These are phyloP conservation scores for Pyronema domesticum DNA, from an alignment of 495 filamentous ascomycete species.

Conservation along the genomic window DNA sequence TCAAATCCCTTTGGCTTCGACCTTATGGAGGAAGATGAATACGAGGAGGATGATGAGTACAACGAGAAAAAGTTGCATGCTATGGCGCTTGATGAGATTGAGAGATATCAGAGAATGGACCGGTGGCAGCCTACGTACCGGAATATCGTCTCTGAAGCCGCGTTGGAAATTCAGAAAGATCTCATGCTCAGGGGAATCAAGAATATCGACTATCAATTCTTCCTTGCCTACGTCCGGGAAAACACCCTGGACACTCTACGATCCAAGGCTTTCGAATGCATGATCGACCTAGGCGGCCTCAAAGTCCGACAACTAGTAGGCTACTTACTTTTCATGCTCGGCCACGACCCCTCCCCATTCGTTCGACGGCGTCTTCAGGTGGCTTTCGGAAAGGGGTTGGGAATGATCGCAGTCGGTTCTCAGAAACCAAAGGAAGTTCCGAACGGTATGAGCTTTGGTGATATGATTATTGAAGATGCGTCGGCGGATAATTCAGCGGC, in stretches of 20 bases:
- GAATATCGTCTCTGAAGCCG: constrained; percentile 71
- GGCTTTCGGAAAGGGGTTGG: constrained; percentile 53
- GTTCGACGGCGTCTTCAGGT: constrained; percentile 51
- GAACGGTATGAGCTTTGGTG: constrained; percentile 30
- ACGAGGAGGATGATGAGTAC: constrained; percentile 4
- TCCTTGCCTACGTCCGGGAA: constrained; percentile 56
- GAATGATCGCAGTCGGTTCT: constrained; percentile 62
- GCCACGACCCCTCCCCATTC: constrained; percentile 63
- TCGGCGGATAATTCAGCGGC: constrained; percentile 41
- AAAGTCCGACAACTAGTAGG: constrained; percentile 39
- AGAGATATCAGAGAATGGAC: constrained; percentile 78
- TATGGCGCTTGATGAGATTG: constrained; percentile 54
- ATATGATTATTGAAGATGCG: constrained; percentile 69
- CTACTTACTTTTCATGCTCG: constrained; percentile 54
- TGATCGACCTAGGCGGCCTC: constrained; percentile 61
- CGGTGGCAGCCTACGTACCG: constrained; percentile 85
- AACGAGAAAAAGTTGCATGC: constrained; percentile 2
- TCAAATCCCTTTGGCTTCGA: constrained; percentile 30
- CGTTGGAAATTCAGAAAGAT: constrained; percentile 32
- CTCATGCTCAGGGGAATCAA: constrained; percentile 21
- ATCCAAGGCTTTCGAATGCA: constrained; percentile 60
- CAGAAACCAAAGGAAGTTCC: constrained; percentile 24
- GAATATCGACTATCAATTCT: constrained; percentile 35
- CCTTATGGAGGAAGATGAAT: constrained; percentile 23
- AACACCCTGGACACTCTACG: constrained; percentile 66